Evolutionary conservation across 768 basidiomycete species (phyloP), one percentile per base, ranked within the genome.

Genomic region (Amanita phalloides): DNA sequence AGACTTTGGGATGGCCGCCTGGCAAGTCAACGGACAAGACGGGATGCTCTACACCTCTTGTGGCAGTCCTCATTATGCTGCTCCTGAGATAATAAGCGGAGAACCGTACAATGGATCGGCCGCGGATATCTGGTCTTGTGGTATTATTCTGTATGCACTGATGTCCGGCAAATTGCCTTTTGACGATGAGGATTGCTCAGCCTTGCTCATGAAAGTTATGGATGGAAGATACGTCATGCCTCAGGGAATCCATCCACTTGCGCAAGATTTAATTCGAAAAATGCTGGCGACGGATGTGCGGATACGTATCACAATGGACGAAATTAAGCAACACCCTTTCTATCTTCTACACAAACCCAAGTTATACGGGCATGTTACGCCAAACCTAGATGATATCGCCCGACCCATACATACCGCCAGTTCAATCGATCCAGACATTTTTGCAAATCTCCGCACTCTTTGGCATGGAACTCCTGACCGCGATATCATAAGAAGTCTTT

Each of bases 51-150:
- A 77, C 59, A 96, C 93, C 0, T 86, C 87, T 21, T 96, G 94
- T 58, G 94, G 94, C 28, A 91, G 88, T 58, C 93, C 93, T 51
- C 94, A 96, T 64, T 96, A 98, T 54, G 92, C 92, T 14, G 88
- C 89, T 10, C 93, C 94, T 0, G 94, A 97, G 68, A 83, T 97
- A 52, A 79, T 95, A 56, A 75, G 78, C 64, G 91, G 91, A 3
- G 71, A 79, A 42, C 77, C 82, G 3, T 98, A 97, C 65, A 78
- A 91, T 59, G 94, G 93, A 6, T 77, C 83, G 2, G 75, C 79
- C n/a, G 82, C 91, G 17, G 94, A 98, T 67, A 90, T 94, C 62
- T 97, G 94, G 94, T 95, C 92, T 37, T 94, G 93, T 60, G 94
- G 94, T 51, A 81, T 98, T 62, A 92, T 95, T 57, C 76, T 98